These are phyloP conservation scores for Haplosporangium sp. DNA, from an alignment of 371 early-diverging fungal genomes.

Conservation along the genomic window DNA sequence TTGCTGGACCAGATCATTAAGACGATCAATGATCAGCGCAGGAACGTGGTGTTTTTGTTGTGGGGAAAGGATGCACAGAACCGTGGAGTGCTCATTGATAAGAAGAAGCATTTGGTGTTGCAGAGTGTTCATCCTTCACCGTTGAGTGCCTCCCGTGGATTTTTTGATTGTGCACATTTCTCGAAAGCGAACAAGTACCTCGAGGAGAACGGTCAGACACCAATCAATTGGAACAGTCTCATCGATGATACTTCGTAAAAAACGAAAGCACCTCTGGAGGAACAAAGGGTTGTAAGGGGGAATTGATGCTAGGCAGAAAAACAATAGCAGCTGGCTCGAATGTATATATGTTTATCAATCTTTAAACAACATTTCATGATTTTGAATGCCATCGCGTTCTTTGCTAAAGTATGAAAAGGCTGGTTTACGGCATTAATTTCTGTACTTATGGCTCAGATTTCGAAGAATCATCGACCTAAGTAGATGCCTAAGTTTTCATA, in stretches of 20 bases:
- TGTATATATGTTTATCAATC: too few relatives aligned
- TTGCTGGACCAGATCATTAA: slow-evolving; percentile 90
- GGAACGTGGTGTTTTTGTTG: slow-evolving; percentile 93
- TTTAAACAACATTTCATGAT: too few relatives aligned
- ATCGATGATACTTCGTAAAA: slow-evolving; percentile 19
- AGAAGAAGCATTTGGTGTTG: slow-evolving; percentile 87
- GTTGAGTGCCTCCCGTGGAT: slow-evolving; percentile 90
- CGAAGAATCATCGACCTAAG: too few relatives aligned
- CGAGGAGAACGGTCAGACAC: slow-evolving; percentile 61
- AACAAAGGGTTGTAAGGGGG: too few relatives aligned
- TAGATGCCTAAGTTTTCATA: too few relatives aligned
- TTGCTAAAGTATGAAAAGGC: too few relatives aligned
- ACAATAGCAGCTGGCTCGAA: too few relatives aligned
- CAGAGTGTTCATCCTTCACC: slow-evolving; percentile 96
- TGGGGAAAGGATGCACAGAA: slow-evolving; percentile 96
- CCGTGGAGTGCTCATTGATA: slow-evolving; percentile 72
- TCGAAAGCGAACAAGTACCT: slow-evolving; percentile 94
- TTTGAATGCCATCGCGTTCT: too few relatives aligned
- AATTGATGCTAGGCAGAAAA: too few relatives aligned
- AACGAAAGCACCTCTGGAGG: too few relatives aligned
- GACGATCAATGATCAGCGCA: slow-evolving; percentile 71
- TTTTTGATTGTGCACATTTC: slow-evolving; percentile 93
- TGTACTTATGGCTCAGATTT: too few relatives aligned
- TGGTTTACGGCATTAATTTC: too few relatives aligned
- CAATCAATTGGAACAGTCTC: slow-evolving; percentile 84